Base-by-base conservation (phyloP, 768 basidiomycete genomes). In the Suillus luteus region DNA sequence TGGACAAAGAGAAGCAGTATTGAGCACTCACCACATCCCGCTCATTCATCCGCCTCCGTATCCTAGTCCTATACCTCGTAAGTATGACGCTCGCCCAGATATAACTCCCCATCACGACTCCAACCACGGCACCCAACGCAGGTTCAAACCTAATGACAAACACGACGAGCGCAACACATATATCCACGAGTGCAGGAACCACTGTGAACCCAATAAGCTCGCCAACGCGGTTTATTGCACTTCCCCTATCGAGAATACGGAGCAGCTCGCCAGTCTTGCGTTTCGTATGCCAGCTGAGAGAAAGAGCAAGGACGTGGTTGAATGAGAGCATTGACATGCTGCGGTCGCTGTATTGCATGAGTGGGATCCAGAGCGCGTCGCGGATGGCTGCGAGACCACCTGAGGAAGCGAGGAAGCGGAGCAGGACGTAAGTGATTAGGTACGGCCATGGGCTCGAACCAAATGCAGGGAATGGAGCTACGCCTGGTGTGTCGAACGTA, bases 341-440 rank as follows among this genome's bases (percentile, higher is more conserved):
- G 69, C 89, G 79, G 71, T 96, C 93, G 0, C 91, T 92, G 73
- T 87, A 92, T 75, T 94, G 93, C 85, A 94, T 91, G 49, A 99
- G 90, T 1, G 94, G 92, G 2, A 89, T 84, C 91, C 93, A 96
- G 3, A 94, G 80, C 37, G 83, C 83, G 73, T 87, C 85, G 52
- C 85, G 85, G 55, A 93, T 75, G 40, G 89, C 91, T 27, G 83
- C 76, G 27, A 96, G 76, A 31, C 94, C 94, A 27, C 91, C 91
- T 60, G 83, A 85, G 33, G 91, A 88, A 75, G 92, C 86, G 37
- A 95, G 74, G 75, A 92, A 91, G 24, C 89, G 84, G 60, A 96
- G 71, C 27, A 77, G 79, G 37, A 88, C 85, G 68, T 94, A 96
- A 9, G 79, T 76, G 37, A 89, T 79, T 5, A 96, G 79, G 69